Evolutionary conservation across 371 early-diverging fungal species (phyloP).

Genomic region (Chytridiales sp.): DNA sequence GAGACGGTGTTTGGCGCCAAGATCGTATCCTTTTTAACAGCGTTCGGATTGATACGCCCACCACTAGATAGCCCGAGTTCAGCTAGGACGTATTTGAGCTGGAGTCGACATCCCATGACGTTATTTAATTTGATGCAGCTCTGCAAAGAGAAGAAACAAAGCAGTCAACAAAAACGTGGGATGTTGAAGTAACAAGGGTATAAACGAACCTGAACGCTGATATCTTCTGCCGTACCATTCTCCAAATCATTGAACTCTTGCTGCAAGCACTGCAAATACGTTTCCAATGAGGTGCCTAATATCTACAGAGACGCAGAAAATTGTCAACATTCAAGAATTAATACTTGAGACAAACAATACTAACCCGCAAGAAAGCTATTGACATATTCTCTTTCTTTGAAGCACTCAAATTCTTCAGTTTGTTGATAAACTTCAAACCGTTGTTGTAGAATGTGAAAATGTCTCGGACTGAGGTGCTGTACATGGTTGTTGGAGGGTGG

Average conservation of each 20-base stretch:
- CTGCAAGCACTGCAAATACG: conserved; percentile 31
- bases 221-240: conserved; percentile 16
- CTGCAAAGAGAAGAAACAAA: conserved; percentile 12
- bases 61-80: conserved; percentile 24
- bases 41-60: conserved; percentile 22
- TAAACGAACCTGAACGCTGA: too few relatives aligned
- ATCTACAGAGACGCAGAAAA: too few relatives aligned
- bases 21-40: conserved; percentile 18
- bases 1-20: neutral
- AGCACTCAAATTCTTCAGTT: conserved; percentile 27
- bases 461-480: conserved; percentile 45
- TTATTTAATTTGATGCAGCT: conserved; percentile 47
- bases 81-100: conserved; percentile 30
- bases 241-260: conserved; percentile 14
- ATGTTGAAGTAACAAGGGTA: neutral
- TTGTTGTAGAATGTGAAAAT: conserved; percentile 42
- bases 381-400: conserved; percentile 21
- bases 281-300: conserved; percentile 35
- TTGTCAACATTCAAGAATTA: too few relatives aligned
- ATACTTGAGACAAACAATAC: neutral
- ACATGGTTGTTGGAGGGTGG: conserved; percentile 38
- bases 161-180: neutral
- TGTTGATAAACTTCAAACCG: conserved; percentile 41
- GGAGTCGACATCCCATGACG: conserved; percentile 32
- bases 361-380: conserved; percentile 11